These are phyloP conservation scores for Oryza brachyantha DNA, from an alignment of 176 grass and related monocot species.

Conservation along the genomic window DNA sequence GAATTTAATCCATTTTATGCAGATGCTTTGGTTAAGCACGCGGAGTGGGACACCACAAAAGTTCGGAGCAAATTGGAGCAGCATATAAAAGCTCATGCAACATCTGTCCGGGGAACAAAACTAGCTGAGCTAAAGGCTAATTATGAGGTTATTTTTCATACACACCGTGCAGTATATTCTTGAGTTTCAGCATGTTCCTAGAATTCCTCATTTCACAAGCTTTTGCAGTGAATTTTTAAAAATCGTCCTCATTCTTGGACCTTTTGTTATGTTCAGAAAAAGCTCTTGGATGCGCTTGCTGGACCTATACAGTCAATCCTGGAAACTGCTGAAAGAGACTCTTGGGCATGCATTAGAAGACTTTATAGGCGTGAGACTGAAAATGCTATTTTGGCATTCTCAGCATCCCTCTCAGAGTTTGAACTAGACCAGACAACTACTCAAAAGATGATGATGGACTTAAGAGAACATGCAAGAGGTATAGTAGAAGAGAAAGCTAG, in stretches of 20 bases:
- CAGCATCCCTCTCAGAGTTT: constrained; percentile 62
- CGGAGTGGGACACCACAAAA: constrained; percentile 62
- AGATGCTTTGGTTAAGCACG: constrained; percentile 58
- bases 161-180: not conserved
- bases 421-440: constrained; percentile 58
- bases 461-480: constrained; percentile 60
- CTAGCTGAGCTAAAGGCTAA: constrained; percentile 60
- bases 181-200: not conserved
- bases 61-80: constrained; percentile 58
- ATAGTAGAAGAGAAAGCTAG: constrained; percentile 73
- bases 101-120: constrained; percentile 44
- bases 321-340: constrained; percentile 52
- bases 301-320: constrained; percentile 71
- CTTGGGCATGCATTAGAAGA: constrained; percentile 69
- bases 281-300: constrained; percentile 55
- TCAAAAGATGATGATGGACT: constrained; percentile 47
- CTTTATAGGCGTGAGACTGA: constrained; percentile 58
- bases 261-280: constrained; percentile 47
- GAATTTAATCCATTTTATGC: constrained; percentile 16
- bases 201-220: not conserved
- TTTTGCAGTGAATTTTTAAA: not conserved
- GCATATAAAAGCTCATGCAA: constrained; percentile 55
- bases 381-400: constrained; percentile 46
- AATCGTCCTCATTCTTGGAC: constrained; percentile 5
- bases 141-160: constrained; percentile 57